Percentiles rank a stretch among this genome's conserved stretches.
Evolutionary conservation across 106 monocot species (phyloP).

Genomic region (Platanthera zijinensis): DNA sequence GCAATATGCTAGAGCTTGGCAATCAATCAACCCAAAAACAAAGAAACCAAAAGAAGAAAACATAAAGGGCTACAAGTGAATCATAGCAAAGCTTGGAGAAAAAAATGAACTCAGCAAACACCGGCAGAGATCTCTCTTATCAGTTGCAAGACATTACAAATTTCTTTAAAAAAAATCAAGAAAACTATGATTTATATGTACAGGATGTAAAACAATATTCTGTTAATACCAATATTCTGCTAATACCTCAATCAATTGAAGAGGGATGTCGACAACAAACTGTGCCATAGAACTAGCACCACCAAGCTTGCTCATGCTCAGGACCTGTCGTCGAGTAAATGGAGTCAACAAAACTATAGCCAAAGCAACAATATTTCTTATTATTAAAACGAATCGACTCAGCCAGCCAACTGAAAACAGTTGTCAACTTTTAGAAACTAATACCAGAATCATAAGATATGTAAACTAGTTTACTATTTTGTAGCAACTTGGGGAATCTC

Average conservation of each 20-base stretch:
- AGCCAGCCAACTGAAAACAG: not conserved
- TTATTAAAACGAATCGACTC: not conserved
- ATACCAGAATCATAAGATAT: not conserved
- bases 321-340: conserved; percentile 38
- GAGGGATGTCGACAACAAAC: conserved; percentile 65
- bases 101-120: not conserved
- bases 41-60: not conserved
- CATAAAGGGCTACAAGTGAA: not conserved
- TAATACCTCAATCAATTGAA: conserved; percentile 57
- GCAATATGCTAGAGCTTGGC: not conserved
- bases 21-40: not conserved
- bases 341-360: not conserved
- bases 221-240: conserved; percentile 28
- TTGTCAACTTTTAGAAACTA: conserved; percentile 1
- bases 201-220: not conserved
- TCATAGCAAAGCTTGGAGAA: not conserved
- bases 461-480: not conserved
- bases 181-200: not conserved
- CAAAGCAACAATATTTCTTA: not conserved
- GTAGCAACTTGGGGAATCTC: not conserved
- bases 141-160: not conserved
- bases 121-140: not conserved
- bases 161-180: not conserved
- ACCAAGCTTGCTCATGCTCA: conserved; percentile 75
- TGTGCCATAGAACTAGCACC: conserved; percentile 75